These are phyloP conservation scores for Sugiyamaella valdiviana DNA, from an alignment of 805 yeast genomes.

Conservation along the genomic window DNA sequence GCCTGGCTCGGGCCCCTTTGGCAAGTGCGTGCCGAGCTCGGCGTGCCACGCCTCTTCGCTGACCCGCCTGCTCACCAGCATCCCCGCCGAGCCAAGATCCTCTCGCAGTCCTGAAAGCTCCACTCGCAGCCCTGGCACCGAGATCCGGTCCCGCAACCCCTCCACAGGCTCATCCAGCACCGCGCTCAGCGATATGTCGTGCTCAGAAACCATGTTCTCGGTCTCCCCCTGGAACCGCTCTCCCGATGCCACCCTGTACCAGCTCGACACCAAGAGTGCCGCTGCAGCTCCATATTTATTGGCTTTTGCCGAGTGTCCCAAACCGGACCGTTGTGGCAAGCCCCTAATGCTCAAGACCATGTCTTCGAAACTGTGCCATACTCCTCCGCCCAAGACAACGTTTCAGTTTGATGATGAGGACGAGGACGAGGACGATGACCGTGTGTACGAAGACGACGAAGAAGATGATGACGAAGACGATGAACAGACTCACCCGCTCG, in stretches of 20 bases:
- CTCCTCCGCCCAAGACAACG: conserved; percentile 6
- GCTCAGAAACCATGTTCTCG: background rate
- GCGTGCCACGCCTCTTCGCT: background rate
- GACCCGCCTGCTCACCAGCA: background rate
- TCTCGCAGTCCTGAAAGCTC: background rate
- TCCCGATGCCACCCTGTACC: background rate
- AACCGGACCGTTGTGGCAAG: conserved; percentile 2
- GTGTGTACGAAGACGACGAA: conserved; percentile 9
- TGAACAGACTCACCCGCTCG: too few relatives aligned
- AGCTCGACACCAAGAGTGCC: background rate
- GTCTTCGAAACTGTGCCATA: background rate
- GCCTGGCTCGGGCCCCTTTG: background rate
- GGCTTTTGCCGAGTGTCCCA: conserved; percentile 8
- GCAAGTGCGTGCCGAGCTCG: background rate
- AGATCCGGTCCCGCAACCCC: background rate
- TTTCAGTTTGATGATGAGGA: conserved; percentile 5
- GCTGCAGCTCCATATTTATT: background rate
- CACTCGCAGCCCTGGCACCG: background rate
- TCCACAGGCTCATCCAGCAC: background rate
- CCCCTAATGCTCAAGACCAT: background rate
- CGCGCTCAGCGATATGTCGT: background rate
- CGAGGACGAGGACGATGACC: conserved; percentile 13
- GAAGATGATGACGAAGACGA: conserved; percentile 18
- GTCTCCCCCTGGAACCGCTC: background rate
- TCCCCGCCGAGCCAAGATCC: background rate